phyloP scores from a whole-genome alignment of 2,329 filamentous ascomycete species.

The Coleophoma cylindrospora region DNA sequence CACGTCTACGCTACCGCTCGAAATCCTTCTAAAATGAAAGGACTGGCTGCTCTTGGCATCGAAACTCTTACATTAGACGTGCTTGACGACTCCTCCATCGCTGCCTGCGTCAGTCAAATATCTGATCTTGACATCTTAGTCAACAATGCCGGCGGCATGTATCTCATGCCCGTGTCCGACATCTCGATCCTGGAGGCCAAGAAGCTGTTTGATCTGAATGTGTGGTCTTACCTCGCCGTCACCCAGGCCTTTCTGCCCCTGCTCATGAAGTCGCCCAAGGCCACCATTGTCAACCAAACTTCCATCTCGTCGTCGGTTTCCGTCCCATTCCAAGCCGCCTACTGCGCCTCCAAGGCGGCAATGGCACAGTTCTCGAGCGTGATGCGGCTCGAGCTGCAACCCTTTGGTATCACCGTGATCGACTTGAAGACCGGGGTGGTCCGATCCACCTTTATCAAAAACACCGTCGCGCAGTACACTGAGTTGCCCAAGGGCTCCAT shows the following conservation, averaged over 20 bases:
- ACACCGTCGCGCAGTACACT: not conserved
- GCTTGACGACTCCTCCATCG: constrained; percentile 23
- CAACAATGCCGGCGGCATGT: constrained; percentile 34
- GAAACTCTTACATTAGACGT: constrained; percentile 29
- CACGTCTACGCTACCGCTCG: constrained; percentile 13
- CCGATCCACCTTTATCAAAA: constrained; percentile 4
- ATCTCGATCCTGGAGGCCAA: not conserved
- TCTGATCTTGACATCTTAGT: constrained; percentile 34
- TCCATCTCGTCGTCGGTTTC: constrained; percentile 25
- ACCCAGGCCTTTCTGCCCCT: constrained; percentile 24
- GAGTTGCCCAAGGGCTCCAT: constrained; percentile 1
- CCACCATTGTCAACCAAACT: constrained; percentile 37
- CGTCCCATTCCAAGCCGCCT: constrained; percentile 31
- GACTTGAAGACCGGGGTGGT: constrained; percentile 9
- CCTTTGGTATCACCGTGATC: constrained; percentile 12
- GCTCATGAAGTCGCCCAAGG: constrained; percentile 26
- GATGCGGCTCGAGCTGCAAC: constrained; percentile 34
- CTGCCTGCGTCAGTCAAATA: constrained; percentile 19
- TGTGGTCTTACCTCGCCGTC: constrained; percentile 24
- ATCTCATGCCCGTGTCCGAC: constrained; percentile 2
- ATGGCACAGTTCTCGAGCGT: constrained; percentile 32
- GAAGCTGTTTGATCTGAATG: constrained; percentile 23
- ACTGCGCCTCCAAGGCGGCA: constrained; percentile 39
- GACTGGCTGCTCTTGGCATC: constrained; percentile 8
- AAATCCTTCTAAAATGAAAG: constrained; percentile 4